Evolutionary conservation across 768 basidiomycete species (phyloP), one percentile per base, ranked within the genome.

Genomic region (Leccinellum rugosiceps): DNA sequence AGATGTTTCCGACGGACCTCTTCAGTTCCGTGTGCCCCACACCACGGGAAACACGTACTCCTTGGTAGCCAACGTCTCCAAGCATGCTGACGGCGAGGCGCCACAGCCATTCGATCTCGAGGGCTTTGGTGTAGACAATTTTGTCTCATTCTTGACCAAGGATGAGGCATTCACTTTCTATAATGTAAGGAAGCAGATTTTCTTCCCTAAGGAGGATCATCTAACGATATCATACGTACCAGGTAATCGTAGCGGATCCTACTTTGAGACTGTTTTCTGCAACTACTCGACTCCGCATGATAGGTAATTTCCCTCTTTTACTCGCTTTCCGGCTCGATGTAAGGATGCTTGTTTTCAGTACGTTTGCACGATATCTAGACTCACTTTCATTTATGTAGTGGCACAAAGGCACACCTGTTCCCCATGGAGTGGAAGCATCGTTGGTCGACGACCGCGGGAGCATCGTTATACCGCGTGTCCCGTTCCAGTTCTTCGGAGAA

Each of bases 171-270:
- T 23, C 41, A 50, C 59, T 1, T 50, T 57, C 23, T 56, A 58
- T 23, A 58, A 60, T 44, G 56, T 60, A 54, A 50, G 3, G 0
- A 13, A 14, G 34, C 26, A 3, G 3, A 2, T 46, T 34, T 25
- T 9, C 19, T 25, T 11, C 26, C 26, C 11, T 3, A 21, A 6
- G 31, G 7, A 14, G 10, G 43, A 19, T 10, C 19, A 46, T 19
- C n/a, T n/a, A 19, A 50, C 25, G 13, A 10, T 31, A 14, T 11
- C 9, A 1, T 34, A 4, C 25, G n/a, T 15, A 9, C 1, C 28
- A 59, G 58, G 58, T 59, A n/a, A 7, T 56, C 17, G 58, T 56
- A 6, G 58, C 55, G 4, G 58, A 59, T 19, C 58, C 58, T 7
- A 53, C 58, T 44, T 21, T 47, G 41, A 50, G 50, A 25, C 55